phyloP scores from a whole-genome alignment of 768 basidiomycete genomes.

The Tylopilus sp. region DNA sequence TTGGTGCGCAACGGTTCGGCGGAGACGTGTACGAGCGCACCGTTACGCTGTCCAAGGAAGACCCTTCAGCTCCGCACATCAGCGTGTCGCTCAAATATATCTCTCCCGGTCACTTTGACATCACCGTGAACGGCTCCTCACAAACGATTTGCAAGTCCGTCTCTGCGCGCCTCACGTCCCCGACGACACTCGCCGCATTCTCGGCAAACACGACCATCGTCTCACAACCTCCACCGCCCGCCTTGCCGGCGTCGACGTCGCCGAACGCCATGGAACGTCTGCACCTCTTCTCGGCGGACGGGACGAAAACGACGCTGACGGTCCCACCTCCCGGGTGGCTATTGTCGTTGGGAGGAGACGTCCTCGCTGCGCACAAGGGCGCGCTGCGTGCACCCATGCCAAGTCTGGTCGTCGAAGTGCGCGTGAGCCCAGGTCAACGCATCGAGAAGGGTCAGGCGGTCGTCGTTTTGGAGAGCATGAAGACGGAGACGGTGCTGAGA shows the following conservation, averaged over 20 bases:
- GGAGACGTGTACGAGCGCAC: conserved; percentile 65
- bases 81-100: conserved; percentile 43
- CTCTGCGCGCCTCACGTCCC: conserved; percentile 52
- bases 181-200: conserved; percentile 50
- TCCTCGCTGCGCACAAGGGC: conserved; percentile 53
- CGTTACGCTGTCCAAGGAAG: conserved; percentile 61
- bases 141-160: conserved; percentile 45
- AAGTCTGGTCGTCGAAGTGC: conserved; percentile 88
- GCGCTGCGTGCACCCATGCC: conserved; percentile 86
- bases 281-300: conserved; percentile 62
- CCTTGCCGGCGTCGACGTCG: conserved; percentile 51
- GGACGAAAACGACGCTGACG: conserved; percentile 61
- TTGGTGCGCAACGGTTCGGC: conserved; percentile 75
- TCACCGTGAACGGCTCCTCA: conserved; percentile 41
- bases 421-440: conserved; percentile 69
- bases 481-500: conserved; percentile 89
- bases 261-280: conserved; percentile 65
- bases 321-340: conserved; percentile 73
- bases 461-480: conserved; percentile 93
- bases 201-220: conserved; percentile 66
- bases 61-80: conserved; percentile 33
- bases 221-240: conserved; percentile 57
- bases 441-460: conserved; percentile 81
- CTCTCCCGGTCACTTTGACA: conserved; percentile 47
- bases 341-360: conserved; percentile 59